Percentiles rank a stretch among this genome's conserved stretches.
Conservation (phyloP, 2,329 filamentous ascomycete genomes). For the Alternaria ethzedia region DNA sequence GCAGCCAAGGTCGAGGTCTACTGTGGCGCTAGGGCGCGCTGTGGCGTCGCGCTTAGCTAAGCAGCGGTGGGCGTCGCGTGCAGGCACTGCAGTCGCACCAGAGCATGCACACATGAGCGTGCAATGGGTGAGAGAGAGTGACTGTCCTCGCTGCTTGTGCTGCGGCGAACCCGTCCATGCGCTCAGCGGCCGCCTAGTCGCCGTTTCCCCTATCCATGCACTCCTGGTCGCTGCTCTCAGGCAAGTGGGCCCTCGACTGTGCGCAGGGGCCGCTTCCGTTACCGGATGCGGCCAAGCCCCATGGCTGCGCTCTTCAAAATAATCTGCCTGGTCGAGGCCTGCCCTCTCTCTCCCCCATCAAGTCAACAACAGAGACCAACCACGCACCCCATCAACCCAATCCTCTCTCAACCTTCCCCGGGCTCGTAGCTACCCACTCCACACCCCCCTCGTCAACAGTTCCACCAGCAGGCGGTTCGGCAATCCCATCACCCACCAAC, state of each 20-base stretch:
- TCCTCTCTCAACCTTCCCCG: conserved; percentile 43
- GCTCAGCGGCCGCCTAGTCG: not conserved
- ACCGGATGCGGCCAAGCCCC: conserved; percentile 35
- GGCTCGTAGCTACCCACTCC: conserved; percentile 59
- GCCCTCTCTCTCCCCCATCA: conserved; percentile 40
- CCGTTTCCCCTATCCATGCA: conserved; percentile 13
- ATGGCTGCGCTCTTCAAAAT: conserved; percentile 21
- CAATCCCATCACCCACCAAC: conserved; percentile 46
- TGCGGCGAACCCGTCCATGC: not conserved
- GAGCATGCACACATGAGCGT: not conserved
- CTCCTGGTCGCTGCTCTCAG: conserved; percentile 21
- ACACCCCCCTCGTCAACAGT: conserved; percentile 59
- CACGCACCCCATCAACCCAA: conserved; percentile 38
- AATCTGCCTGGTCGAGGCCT: conserved; percentile 15
- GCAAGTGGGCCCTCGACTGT: conserved; percentile 27
- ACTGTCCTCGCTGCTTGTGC: not conserved
- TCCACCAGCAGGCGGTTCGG: conserved; percentile 57
- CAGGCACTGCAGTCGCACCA: not conserved
- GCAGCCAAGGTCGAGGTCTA: not conserved
- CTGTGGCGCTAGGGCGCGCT: conserved; percentile 3
- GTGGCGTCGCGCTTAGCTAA: conserved; percentile 6
- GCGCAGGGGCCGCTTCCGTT: conserved; percentile 33
- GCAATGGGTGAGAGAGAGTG: not conserved
- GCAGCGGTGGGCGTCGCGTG: not conserved
- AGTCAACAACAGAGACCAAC: conserved; percentile 43